A percentile compares a stretch with the other conserved stretches of the same genome.
These are phyloP conservation scores for Curvularia spicifera DNA, from an alignment of 2,329 filamentous ascomycete genomes.

Conservation along the genomic window DNA sequence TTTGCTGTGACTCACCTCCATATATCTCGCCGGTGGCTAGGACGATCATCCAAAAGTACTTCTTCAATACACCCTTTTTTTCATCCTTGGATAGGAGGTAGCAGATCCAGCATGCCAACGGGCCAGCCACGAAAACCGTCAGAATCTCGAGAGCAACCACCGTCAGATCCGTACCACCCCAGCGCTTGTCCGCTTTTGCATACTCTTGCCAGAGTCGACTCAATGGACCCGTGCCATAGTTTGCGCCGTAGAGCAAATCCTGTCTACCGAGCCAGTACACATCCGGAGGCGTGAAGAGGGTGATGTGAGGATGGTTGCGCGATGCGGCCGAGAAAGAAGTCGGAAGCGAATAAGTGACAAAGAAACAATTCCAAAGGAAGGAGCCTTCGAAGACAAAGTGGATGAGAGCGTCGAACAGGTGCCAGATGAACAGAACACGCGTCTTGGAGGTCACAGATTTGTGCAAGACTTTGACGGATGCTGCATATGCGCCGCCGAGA, in stretches of 20 bases:
- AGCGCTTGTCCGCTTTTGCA: conserved; percentile 67
- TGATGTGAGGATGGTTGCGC: conserved; percentile 40
- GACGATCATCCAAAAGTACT: conserved; percentile 62
- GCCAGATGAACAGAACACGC: conserved; percentile 90
- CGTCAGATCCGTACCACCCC: conserved; percentile 64
- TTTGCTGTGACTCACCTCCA: conserved; percentile 54
- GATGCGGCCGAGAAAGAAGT: conserved; percentile 42
- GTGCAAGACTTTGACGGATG: conserved; percentile 60
- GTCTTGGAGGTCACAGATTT: conserved; percentile 60
- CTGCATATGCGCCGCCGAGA: conserved; percentile 60
- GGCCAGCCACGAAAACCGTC: conserved; percentile 66
- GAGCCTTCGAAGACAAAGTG: conserved; percentile 90
- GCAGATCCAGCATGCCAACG: conserved; percentile 64
- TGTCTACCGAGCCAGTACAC: conserved; percentile 62
- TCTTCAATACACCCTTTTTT: conserved; percentile 47
- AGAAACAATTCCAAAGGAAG: conserved; percentile 95
- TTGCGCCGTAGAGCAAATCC: conserved; percentile 64
- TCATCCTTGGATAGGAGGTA: conserved; percentile 55
- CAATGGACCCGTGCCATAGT: conserved; percentile 62
- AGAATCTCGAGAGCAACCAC: conserved; percentile 66
- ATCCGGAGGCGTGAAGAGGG: conserved; percentile 53
- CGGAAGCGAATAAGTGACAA: conserved; percentile 62
- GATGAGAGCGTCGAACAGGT: conserved; percentile 88
- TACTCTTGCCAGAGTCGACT: conserved; percentile 70
- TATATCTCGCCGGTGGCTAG: conserved; percentile 70